Conservation (phyloP, 1,284 basidiomycete genomes). For the Leccinum pachyderme region DNA sequence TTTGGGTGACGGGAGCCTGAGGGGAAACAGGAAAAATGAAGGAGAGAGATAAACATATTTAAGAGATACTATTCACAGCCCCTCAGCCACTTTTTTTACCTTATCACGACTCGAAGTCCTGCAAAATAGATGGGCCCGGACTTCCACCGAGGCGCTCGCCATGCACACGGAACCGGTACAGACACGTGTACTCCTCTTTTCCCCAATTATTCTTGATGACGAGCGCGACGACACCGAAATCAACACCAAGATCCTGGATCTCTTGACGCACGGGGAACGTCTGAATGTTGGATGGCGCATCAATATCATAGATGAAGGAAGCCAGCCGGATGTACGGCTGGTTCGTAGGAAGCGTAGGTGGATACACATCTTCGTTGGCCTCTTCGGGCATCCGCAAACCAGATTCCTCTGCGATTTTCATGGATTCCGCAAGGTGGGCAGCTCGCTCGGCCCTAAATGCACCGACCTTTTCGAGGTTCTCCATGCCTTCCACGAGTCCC, state of each 20-base stretch:
- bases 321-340: constrained; percentile 73
- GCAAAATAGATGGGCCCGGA: constrained; percentile 15
- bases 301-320: constrained; percentile 77
- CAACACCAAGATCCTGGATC: constrained; percentile 66
- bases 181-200: constrained; percentile 76
- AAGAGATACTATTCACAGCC: constrained; percentile 13
- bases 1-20: constrained; percentile 2
- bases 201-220: constrained; percentile 87
- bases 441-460: constrained; percentile 47
- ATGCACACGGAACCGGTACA: constrained; percentile 85
- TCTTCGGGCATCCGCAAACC: constrained; percentile 39
- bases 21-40: neutral
- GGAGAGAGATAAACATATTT: neutral
- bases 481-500: constrained; percentile 77
- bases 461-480: constrained; percentile 62
- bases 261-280: constrained; percentile 78
- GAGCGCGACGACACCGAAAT: constrained; percentile 80
- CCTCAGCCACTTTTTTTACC: neutral
- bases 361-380: constrained; percentile 41
- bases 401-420: constrained; percentile 38
- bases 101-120: constrained; percentile 18
- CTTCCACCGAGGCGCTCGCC: constrained; percentile 45
- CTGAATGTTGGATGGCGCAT: constrained; percentile 71
- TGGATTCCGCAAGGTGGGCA: constrained; percentile 30
- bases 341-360: constrained; percentile 50